phyloP scores from a whole-genome alignment of 805 yeast genomes.

The Tetrapisispora fleetii region DNA sequence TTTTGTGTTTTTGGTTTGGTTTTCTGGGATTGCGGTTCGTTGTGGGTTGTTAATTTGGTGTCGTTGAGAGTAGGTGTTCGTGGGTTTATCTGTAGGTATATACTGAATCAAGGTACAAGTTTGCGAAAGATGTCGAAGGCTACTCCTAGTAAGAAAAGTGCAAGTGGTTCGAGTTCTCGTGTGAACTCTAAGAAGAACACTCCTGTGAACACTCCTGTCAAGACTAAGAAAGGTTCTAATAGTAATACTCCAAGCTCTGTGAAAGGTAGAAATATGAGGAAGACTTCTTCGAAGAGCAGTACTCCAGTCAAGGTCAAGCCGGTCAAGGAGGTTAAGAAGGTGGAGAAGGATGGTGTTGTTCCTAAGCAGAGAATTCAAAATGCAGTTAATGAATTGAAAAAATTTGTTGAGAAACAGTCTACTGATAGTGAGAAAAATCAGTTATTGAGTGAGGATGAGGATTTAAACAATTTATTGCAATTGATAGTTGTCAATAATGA shows the following conservation, averaged over 20 bases:
- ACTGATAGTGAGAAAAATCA: slow-evolving; percentile 22
- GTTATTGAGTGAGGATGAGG: slow-evolving; percentile 42
- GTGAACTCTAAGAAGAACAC: slow-evolving; percentile 12
- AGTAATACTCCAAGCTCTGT: slow-evolving; percentile 1
- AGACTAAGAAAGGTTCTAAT: background rate
- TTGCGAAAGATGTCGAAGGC: background rate
- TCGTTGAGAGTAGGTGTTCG: background rate
- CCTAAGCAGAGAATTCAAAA: slow-evolving; percentile 31
- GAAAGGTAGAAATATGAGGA: slow-evolving; percentile 7
- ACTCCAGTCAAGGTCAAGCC: background rate
- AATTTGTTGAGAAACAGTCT: slow-evolving; percentile 29
- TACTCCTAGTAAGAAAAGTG: slow-evolving; percentile 4
- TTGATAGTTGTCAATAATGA: slow-evolving; percentile 58
- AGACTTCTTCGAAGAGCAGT: slow-evolving; percentile 5
- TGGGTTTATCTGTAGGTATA: too few relatives aligned
- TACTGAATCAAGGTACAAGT: too few relatives aligned
- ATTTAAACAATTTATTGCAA: slow-evolving; percentile 37
- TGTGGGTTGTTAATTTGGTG: too few relatives aligned
- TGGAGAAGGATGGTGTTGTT: slow-evolving; percentile 15
- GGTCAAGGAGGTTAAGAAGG: slow-evolving; percentile 5
- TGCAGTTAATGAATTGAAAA: slow-evolving; percentile 57
- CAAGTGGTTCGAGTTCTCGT: background rate
- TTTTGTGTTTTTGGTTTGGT: too few relatives aligned
- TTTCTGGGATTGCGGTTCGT: too few relatives aligned
- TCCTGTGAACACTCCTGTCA: slow-evolving; percentile 14